Evolutionary conservation across 2,329 filamentous ascomycete genomes (phyloP).

Genomic region (Blastomyces emzantsi): DNA sequence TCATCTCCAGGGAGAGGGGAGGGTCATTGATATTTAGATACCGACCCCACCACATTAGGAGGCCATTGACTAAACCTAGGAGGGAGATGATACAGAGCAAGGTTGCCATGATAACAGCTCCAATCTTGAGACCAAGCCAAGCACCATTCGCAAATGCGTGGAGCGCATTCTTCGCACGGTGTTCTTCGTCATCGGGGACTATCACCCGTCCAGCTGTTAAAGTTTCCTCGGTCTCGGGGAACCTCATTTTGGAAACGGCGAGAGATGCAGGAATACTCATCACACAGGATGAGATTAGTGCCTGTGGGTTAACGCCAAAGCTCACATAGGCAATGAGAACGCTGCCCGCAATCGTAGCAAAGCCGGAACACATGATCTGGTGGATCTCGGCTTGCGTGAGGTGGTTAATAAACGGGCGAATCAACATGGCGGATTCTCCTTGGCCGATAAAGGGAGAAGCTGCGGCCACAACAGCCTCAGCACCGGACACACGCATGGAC

Average conservation of each 20-base stretch:
- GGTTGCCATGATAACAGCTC: slow-evolving; percentile 68
- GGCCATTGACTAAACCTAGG: slow-evolving; percentile 62
- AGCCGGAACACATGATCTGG: slow-evolving; percentile 86
- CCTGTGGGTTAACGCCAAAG: slow-evolving; percentile 74
- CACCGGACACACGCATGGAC: slow-evolving; percentile 75
- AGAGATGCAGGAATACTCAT: slow-evolving; percentile 93
- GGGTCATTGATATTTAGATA: slow-evolving; percentile 66
- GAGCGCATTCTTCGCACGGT: slow-evolving; percentile 61
- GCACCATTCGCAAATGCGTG: slow-evolving; percentile 79
- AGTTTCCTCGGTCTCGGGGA: slow-evolving; percentile 78
- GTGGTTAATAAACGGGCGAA: slow-evolving; percentile 75
- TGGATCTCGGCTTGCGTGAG: slow-evolving; percentile 83
- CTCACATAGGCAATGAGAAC: slow-evolving; percentile 78
- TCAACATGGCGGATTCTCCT: slow-evolving; percentile 87
- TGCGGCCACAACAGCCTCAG: slow-evolving; percentile 86
- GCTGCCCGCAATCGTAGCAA: slow-evolving; percentile 83
- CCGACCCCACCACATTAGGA: slow-evolving; percentile 74
- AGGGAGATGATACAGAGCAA: slow-evolving; percentile 78
- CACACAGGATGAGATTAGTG: slow-evolving; percentile 81
- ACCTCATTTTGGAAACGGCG: slow-evolving; percentile 81
- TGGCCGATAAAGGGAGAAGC: slow-evolving; percentile 92
- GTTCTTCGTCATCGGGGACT: slow-evolving; percentile 67
- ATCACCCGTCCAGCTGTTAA: slow-evolving; percentile 73
- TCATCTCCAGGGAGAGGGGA: slow-evolving; percentile 62
- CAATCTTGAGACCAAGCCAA: slow-evolving; percentile 80